A percentile compares a stretch with the other conserved stretches of the same genome.
These are phyloP conservation scores for Oryza longistaminata DNA, from an alignment of 176 grass and related monocot species.

Conservation along the genomic window DNA sequence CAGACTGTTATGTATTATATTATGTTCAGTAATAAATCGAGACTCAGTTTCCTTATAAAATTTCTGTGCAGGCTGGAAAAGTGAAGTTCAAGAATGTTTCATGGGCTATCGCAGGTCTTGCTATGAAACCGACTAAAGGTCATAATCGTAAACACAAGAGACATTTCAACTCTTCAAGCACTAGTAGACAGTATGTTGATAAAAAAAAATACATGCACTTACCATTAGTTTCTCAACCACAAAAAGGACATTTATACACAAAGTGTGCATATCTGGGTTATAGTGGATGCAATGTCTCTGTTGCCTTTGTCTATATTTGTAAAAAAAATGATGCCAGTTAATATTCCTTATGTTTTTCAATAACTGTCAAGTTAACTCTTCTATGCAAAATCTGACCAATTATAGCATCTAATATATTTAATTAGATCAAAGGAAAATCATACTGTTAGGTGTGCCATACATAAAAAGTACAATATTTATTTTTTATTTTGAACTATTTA, in stretches of 20 bases:
- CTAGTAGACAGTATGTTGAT: background rate
- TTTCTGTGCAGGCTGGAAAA: slow-evolving; percentile 62
- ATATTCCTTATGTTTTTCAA: background rate
- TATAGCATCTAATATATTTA: background rate
- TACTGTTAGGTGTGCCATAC: background rate
- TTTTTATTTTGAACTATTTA: background rate
- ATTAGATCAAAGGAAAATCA: background rate
- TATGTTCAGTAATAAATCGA: slow-evolving; percentile 10
- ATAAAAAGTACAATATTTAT: background rate
- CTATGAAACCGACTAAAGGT: slow-evolving; percentile 78
- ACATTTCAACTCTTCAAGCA: slow-evolving; percentile 3
- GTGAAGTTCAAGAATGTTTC: slow-evolving; percentile 91
- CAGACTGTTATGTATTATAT: background rate
- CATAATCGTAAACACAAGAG: slow-evolving; percentile 33
- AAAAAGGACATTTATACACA: background rate
- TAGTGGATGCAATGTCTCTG: background rate
- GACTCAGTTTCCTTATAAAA: slow-evolving; percentile 21
- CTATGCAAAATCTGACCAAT: background rate
- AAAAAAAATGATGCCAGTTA: background rate
- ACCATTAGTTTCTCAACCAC: background rate
- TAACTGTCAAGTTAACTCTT: background rate
- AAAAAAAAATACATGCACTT: slow-evolving; percentile 1
- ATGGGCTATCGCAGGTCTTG: slow-evolving; percentile 86
- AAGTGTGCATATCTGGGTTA: background rate
- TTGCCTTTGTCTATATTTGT: background rate